A percentile compares a stretch with the other conserved stretches of the same genome.
Conservation (phyloP, 2,329 filamentous ascomycete genomes). For the Talaromyces sp. region DNA sequence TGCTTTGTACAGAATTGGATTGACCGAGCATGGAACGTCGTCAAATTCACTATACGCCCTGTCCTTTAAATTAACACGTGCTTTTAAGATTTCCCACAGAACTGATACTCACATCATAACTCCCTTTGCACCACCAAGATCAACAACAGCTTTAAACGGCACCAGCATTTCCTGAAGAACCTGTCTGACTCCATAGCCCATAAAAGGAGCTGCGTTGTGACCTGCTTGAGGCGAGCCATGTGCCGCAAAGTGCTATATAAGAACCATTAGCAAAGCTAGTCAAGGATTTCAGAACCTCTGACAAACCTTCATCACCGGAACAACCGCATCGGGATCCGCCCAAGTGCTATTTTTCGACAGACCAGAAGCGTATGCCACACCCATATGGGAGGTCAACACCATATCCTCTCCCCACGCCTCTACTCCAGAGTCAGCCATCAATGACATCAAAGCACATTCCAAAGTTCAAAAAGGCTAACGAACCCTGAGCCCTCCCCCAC, state of each 20-base stretch:
- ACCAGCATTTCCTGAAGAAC: slow-evolving; percentile 38
- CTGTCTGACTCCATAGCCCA: slow-evolving; percentile 40
- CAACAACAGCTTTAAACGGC: slow-evolving; percentile 40
- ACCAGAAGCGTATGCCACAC: slow-evolving; percentile 39
- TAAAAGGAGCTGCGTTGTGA: slow-evolving; percentile 40
- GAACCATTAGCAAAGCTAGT: neutral
- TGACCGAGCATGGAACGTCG: neutral
- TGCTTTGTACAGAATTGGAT: neutral
- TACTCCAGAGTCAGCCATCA: slow-evolving; percentile 4
- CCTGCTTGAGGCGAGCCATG: slow-evolving; percentile 40
- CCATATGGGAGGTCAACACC: slow-evolving; percentile 41
- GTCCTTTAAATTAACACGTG: neutral
- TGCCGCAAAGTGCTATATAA: slow-evolving; percentile 37
- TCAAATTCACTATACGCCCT: neutral
- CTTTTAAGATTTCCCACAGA: neutral
- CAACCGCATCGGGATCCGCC: slow-evolving; percentile 38
- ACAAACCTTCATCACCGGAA: slow-evolving; percentile 39
- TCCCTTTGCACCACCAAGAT: slow-evolving; percentile 38
- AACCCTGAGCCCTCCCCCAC: slow-evolving; percentile 40
- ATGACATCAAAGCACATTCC: no score
- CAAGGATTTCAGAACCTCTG: neutral
- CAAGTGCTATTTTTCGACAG: slow-evolving; percentile 42
- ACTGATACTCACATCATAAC: slow-evolving; percentile 36
- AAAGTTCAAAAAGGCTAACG: neutral
- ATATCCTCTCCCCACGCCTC: slow-evolving; percentile 47